Conservation (phyloP, 805 yeast genomes). For the Pichia thaimueangensis region DNA sequence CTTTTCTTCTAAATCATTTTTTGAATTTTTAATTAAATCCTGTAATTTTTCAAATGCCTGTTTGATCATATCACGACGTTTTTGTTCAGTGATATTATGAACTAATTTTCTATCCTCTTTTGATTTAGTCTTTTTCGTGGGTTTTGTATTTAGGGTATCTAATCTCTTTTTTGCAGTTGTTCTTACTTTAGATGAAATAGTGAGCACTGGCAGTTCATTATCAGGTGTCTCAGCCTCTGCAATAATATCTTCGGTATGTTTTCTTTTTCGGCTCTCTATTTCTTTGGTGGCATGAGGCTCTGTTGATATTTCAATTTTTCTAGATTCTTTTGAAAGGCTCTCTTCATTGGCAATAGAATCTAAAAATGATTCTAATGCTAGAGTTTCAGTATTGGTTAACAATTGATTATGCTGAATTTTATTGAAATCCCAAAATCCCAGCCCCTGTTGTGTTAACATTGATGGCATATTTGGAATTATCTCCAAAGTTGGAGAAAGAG, state of each 20-base stretch:
- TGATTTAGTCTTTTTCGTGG: neutral
- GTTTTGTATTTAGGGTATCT: no score
- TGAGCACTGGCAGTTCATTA: no score
- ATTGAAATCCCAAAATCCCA: neutral
- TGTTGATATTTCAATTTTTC: neutral
- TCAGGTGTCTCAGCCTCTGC: no score
- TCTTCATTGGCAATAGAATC: slow-evolving; percentile 32
- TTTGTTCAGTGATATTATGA: slow-evolving; percentile 35
- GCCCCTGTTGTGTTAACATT: no score
- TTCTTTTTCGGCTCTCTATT: neutral
- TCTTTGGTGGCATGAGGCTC: neutral
- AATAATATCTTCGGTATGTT: no score
- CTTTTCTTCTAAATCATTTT: slow-evolving; percentile 12
- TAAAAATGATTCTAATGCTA: slow-evolving; percentile 30
- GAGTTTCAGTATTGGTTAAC: slow-evolving; percentile 29
- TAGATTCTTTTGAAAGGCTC: neutral
- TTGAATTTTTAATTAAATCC: slow-evolving; percentile 16
- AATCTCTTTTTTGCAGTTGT: no score
- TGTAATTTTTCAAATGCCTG: slow-evolving; percentile 32
- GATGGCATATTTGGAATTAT: no score
- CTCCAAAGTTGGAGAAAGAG: no score
- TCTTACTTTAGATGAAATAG: no score
- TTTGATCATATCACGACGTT: slow-evolving; percentile 32
- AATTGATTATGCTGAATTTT: slow-evolving; percentile 18
- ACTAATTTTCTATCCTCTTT: slow-evolving; percentile 30